These are phyloP conservation scores for Ophiostoma sp. DNA, from an alignment of 2,329 filamentous ascomycete genomes.

Conservation along the genomic window DNA sequence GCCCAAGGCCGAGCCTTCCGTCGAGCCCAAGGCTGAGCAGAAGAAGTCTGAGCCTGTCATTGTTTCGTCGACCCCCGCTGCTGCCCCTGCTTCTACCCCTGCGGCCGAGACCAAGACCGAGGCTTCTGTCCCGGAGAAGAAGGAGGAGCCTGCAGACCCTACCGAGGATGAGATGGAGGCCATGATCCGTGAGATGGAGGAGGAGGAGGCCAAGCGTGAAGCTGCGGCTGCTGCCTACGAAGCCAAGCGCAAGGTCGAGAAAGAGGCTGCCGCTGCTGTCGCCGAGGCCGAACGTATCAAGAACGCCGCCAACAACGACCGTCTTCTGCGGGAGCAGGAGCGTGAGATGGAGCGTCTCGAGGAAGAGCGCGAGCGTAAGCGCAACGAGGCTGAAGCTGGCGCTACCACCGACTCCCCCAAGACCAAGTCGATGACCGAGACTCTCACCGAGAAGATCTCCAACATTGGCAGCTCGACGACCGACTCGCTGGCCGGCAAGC, in stretches of 20 bases:
- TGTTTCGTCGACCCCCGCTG: neutral
- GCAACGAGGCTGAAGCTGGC: slow-evolving; percentile 40
- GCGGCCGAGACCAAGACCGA: slow-evolving; percentile 13
- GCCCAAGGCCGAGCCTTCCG: neutral
- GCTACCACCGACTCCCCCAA: slow-evolving; percentile 30
- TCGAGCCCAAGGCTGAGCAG: slow-evolving; percentile 11
- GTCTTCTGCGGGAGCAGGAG: slow-evolving; percentile 65
- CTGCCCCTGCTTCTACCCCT: neutral
- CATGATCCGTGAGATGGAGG: slow-evolving; percentile 30
- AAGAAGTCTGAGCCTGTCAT: slow-evolving; percentile 13
- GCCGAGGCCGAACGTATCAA: slow-evolving; percentile 25
- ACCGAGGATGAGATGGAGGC: slow-evolving; percentile 37
- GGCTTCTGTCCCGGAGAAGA: slow-evolving; percentile 9
- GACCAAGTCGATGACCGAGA: slow-evolving; percentile 47
- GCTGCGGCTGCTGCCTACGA: slow-evolving; percentile 26
- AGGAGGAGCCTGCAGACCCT: slow-evolving; percentile 23
- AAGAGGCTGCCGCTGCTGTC: slow-evolving; percentile 24
- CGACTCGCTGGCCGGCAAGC: slow-evolving; percentile 45
- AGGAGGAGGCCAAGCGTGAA: slow-evolving; percentile 27
- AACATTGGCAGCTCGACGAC: slow-evolving; percentile 38
- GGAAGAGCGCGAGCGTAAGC: slow-evolving; percentile 58
- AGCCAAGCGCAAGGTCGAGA: slow-evolving; percentile 25
- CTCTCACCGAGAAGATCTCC: slow-evolving; percentile 41
- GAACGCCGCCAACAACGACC: slow-evolving; percentile 27
- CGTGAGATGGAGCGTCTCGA: slow-evolving; percentile 67